Evolutionary conservation across 2,329 filamentous ascomycete genomes (phyloP), one percentile per base, ranked within the genome.

Genomic region (Xylariaceae sp.): DNA sequence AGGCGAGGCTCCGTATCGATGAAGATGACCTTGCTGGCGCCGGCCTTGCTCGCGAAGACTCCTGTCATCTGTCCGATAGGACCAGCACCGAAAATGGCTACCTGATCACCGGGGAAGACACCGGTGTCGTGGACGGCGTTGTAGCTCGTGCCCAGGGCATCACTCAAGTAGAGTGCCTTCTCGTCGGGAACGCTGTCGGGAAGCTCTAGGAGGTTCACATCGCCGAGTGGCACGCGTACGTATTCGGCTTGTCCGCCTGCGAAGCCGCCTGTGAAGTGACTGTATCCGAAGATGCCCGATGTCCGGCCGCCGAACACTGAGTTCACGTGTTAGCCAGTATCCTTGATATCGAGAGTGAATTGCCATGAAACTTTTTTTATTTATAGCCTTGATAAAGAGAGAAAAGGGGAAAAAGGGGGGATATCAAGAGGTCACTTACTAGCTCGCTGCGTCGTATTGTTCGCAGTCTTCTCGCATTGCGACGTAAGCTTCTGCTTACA

Each of bases 211-310:
- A 95, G 75, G 66, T 95, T 95, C 56, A 89, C 84, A 63, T 94
- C 87, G 31, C 84, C 90, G 32, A 85, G 81, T 0, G 91, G 89
- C 6, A 95, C 89, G 6, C 90, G 81, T 0, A 91, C 86, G 65
- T 90, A 95, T 72, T 95, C 91, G 3, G 89, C 87, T 71, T 95
- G 91, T 0, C 90, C 90, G 47, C 91, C 89, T 0, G 89, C 89
- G 67, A 92, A 95, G 0, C 91, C 91, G 5, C 89, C 90, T 0
- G 88, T 91, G 67, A 95, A 89, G 66, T 90, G 86, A 2, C 82
- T 84, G 65, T 88, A 88, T 1, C 86, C 85, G 64, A 88, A 87
- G 60, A 88, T 84, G 19, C 84, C 90, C 0, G 88, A 80, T 3
- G 89, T 91, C 49, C 84, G 79, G 2, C 84, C 83, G 9, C 90